phyloP scores from a whole-genome alignment of 1,284 basidiomycete species.

The Abortiporus biennis region DNA sequence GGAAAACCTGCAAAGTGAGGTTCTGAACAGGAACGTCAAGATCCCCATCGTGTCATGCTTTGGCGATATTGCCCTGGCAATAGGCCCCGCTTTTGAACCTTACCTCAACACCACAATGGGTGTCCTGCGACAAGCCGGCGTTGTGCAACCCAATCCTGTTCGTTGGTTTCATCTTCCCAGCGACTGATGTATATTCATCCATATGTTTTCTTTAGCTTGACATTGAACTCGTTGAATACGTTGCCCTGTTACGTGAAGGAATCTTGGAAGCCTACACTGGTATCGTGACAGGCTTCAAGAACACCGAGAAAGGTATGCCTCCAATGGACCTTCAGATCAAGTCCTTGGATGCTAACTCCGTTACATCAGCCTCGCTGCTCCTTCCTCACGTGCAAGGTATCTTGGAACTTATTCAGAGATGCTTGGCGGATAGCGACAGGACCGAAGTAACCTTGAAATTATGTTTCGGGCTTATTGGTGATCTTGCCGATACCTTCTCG shows the following conservation, averaged over 20 bases:
- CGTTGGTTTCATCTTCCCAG: conserved; percentile 31
- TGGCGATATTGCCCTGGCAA: conserved; percentile 94
- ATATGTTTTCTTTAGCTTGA: conserved; percentile 62
- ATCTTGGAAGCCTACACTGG: conserved; percentile 97
- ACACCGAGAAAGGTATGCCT: conserved; percentile 65
- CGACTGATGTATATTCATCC: neutral
- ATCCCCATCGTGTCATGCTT: conserved; percentile 94
- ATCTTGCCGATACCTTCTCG: conserved; percentile 85
- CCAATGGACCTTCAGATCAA: neutral
- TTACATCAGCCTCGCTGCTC: conserved; percentile 50
- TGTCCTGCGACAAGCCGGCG: conserved; percentile 88
- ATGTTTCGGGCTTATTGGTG: conserved; percentile 62
- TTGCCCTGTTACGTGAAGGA: conserved; percentile 85
- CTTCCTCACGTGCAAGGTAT: conserved; percentile 75
- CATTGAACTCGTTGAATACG: conserved; percentile 90
- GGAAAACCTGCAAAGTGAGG: conserved; percentile 88
- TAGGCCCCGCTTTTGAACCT: conserved; percentile 83
- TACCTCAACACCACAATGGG: conserved; percentile 89
- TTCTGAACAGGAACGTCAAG: conserved; percentile 93
- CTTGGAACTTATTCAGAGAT: conserved; percentile 78
- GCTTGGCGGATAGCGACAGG: conserved; percentile 79
- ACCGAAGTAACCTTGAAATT: conserved; percentile 72
- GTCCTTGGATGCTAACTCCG: conserved; percentile 1
- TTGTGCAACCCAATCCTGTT: conserved; percentile 81
- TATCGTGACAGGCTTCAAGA: conserved; percentile 87